A percentile compares a stretch with the other conserved stretches of the same genome.
phyloP scores from a whole-genome alignment of 108 stramenopile genomes.

The Cylindrotheca fusiformis region DNA sequence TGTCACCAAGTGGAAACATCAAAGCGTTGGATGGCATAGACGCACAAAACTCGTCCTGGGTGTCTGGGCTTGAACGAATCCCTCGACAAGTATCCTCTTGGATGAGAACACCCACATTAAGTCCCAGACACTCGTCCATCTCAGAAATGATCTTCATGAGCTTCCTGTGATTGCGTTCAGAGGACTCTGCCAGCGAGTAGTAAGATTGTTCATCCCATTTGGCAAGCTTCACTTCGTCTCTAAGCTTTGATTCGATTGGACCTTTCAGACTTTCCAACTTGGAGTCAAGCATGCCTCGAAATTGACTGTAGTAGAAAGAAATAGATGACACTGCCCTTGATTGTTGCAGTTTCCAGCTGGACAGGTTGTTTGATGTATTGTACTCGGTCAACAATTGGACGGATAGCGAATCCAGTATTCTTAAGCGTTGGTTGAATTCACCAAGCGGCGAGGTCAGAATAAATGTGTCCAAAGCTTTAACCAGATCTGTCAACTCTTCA shows the following conservation, averaged over 20 bases:
- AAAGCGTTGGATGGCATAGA: conserved; percentile 23
- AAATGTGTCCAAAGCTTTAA: conserved; percentile 77
- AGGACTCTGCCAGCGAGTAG: conserved; percentile 90
- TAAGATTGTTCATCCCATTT: conserved; percentile 99
- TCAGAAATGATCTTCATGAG: conserved; percentile 78
- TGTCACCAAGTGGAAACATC: conserved; percentile 27
- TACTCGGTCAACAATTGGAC: conserved; percentile 32
- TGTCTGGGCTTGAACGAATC: conserved; percentile 24
- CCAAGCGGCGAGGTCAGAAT: conserved; percentile 75
- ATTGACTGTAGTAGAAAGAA: conserved; percentile 75
- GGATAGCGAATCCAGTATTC: conserved; percentile 54
- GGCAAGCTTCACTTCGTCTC: conserved; percentile 93
- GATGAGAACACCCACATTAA: conserved; percentile 56
- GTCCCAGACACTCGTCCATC: conserved; percentile 77
- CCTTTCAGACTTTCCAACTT: conserved; percentile 38
- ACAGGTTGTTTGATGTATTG: not conserved
- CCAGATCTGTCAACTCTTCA: conserved; percentile 43
- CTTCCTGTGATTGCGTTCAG: conserved; percentile 90
- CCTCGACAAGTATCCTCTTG: conserved; percentile 67
- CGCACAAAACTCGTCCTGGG: conserved; percentile 22
- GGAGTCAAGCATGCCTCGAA: conserved; percentile 34
- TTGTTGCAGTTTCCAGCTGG: conserved; percentile 15
- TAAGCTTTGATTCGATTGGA: conserved; percentile 84
- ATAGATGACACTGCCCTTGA: conserved; percentile 59
- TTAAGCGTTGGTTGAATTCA: conserved; percentile 62